These are phyloP conservation scores for Panicum miliaceum DNA, from an alignment of 176 grass and related monocot genomes.

Conservation along the genomic window DNA sequence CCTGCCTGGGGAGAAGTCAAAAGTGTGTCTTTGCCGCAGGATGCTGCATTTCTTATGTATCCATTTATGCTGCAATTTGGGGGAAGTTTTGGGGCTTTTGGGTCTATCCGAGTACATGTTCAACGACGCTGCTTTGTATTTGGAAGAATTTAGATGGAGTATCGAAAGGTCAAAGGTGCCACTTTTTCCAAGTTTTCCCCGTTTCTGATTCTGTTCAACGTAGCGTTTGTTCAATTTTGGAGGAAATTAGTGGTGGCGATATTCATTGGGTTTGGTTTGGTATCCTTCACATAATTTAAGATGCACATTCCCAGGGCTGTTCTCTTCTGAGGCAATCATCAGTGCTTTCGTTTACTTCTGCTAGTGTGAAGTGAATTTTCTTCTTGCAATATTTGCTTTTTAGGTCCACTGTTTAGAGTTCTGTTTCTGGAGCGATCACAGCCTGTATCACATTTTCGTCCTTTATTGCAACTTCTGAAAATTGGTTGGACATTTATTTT, in stretches of 20 bases:
- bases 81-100: neutral
- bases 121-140: neutral
- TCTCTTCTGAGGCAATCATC: conserved; percentile 11
- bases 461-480: neutral
- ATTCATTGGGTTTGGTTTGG: neutral
- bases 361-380: conserved; percentile 1
- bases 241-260: neutral
- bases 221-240: neutral
- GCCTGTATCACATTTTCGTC: neutral
- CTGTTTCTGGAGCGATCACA: neutral
- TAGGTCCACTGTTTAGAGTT: neutral
- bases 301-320: neutral
- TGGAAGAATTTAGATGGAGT: neutral
- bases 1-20: neutral
- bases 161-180: neutral
- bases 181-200: neutral
- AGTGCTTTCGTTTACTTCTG: neutral
- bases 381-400: neutral
- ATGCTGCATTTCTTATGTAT: neutral
- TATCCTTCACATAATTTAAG: neutral
- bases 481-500: neutral
- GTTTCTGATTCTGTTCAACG: neutral
- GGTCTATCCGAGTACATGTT: neutral
- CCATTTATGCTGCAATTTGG: neutral
- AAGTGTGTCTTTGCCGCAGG: neutral